These are phyloP conservation scores for Parathielavia appendiculata DNA, from an alignment of 495 filamentous ascomycete genomes.

Conservation along the genomic window DNA sequence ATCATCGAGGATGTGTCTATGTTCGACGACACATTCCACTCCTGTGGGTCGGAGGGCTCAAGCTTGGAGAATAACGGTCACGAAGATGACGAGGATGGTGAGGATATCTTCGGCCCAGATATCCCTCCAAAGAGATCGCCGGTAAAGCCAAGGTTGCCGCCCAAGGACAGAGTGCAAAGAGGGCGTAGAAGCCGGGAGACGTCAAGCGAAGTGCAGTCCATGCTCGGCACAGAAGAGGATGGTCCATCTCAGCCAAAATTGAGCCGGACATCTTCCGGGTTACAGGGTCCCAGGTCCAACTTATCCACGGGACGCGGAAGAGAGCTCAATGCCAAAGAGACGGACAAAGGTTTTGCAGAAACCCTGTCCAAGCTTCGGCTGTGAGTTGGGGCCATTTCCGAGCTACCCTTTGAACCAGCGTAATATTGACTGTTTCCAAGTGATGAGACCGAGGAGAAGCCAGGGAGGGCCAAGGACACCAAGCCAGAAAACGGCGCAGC, in stretches of 20 bases:
- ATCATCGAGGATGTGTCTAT: conserved; percentile 25
- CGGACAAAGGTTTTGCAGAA: conserved; percentile 21
- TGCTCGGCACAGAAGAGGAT: background rate
- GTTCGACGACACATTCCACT: conserved; percentile 18
- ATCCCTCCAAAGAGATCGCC: background rate
- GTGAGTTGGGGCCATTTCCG: conserved; percentile 11
- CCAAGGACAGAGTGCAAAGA: background rate
- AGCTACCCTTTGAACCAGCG: background rate
- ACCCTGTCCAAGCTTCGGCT: conserved; percentile 24
- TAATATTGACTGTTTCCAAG: conserved; percentile 1
- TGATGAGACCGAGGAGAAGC: background rate
- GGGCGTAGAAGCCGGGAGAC: background rate
- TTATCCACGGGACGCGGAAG: background rate
- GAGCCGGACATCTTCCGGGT: background rate
- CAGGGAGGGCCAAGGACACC: background rate
- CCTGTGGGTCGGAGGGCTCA: conserved; percentile 17
- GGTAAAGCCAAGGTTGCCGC: conserved; percentile 7
- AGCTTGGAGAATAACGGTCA: conserved; percentile 16
- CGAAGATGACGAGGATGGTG: conserved; percentile 18
- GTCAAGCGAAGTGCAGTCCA: background rate
- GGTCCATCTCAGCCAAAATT: background rate
- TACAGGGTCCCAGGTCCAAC: background rate
- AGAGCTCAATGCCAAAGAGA: background rate
- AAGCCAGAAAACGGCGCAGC: background rate
- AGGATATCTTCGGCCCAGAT: conserved; percentile 6